A percentile compares a stretch with the other conserved stretches of the same genome.
These are phyloP conservation scores for Capsicum baccatum DNA, from an alignment of 257 asterid genomes.

Conservation along the genomic window DNA sequence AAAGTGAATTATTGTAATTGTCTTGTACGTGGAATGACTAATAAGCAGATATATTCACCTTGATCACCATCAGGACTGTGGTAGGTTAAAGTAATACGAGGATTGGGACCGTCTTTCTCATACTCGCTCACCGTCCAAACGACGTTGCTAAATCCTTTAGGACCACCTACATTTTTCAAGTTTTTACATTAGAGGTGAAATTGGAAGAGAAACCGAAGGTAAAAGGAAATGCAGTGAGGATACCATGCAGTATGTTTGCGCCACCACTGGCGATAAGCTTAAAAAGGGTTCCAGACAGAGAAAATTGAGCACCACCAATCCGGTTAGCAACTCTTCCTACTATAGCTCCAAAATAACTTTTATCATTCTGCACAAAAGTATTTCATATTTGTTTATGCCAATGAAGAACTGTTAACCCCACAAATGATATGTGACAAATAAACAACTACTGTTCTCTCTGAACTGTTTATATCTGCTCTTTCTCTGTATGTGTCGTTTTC, in stretches of 20 bases:
- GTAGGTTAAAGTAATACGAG: conserved; percentile 26
- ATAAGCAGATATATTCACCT: conserved; percentile 15
- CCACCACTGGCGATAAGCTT: conserved; percentile 31
- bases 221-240: neutral
- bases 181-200: neutral
- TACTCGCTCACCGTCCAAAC: conserved; percentile 24
- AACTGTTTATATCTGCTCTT: neutral
- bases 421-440: too few species aligned
- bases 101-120: conserved; percentile 10
- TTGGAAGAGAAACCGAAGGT: neutral
- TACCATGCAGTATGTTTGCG: conserved; percentile 30
- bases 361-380: conserved; percentile 50
- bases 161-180: conserved; percentile 12
- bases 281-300: conserved; percentile 28
- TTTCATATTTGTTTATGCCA: neutral
- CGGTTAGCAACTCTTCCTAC: conserved; percentile 36
- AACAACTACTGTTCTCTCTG: too few species aligned
- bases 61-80: conserved; percentile 33
- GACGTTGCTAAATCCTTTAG: conserved; percentile 30
- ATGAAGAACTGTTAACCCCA: neutral
- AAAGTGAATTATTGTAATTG: neutral
- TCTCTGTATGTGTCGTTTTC: neutral
- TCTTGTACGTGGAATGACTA: neutral
- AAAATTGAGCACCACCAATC: conserved; percentile 31
- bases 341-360: conserved; percentile 25